These are phyloP conservation scores for Didymosphaeria variabile DNA, from an alignment of 2,329 filamentous ascomycete genomes.

Conservation along the genomic window DNA sequence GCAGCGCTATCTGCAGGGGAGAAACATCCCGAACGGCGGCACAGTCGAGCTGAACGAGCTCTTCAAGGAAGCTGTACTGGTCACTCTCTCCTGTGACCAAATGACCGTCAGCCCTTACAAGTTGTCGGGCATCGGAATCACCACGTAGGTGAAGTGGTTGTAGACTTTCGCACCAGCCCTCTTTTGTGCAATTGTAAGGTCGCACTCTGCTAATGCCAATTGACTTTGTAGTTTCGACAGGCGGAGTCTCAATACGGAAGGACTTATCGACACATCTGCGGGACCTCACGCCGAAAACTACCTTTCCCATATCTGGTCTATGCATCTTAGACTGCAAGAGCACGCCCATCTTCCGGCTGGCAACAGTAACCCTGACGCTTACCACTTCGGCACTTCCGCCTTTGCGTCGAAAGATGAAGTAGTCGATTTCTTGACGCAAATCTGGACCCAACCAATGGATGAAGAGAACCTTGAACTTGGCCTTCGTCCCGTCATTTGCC, in stretches of 20 bases:
- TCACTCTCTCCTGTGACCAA: slow-evolving; percentile 25
- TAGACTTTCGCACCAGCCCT: too few species aligned
- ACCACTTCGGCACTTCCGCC: slow-evolving; percentile 27
- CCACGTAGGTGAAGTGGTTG: slow-evolving; percentile 11
- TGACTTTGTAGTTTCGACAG: slow-evolving; percentile 14
- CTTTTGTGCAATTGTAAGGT: too few species aligned
- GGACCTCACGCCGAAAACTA: slow-evolving; percentile 28
- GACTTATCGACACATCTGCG: not conserved
- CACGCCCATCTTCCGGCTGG: slow-evolving; percentile 21
- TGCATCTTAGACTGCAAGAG: slow-evolving; percentile 24
- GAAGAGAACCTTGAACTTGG: slow-evolving; percentile 16
- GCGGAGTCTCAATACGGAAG: slow-evolving; percentile 2
- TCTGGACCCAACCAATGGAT: slow-evolving; percentile 28
- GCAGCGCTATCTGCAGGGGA: slow-evolving; percentile 16
- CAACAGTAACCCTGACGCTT: slow-evolving; percentile 15
- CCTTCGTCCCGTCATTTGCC: slow-evolving; percentile 26
- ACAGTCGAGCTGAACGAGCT: slow-evolving; percentile 7
- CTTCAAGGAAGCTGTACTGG: slow-evolving; percentile 24
- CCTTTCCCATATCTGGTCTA: slow-evolving; percentile 22
- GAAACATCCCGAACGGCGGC: not conserved
- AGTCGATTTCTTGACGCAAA: slow-evolving; percentile 16
- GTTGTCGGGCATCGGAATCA: slow-evolving; percentile 28
- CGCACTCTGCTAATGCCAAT: not conserved
- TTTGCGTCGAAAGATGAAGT: slow-evolving; percentile 21
- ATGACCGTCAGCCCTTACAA: slow-evolving; percentile 17